phyloP scores from a whole-genome alignment of 805 yeast species.

The Pichia californica region DNA sequence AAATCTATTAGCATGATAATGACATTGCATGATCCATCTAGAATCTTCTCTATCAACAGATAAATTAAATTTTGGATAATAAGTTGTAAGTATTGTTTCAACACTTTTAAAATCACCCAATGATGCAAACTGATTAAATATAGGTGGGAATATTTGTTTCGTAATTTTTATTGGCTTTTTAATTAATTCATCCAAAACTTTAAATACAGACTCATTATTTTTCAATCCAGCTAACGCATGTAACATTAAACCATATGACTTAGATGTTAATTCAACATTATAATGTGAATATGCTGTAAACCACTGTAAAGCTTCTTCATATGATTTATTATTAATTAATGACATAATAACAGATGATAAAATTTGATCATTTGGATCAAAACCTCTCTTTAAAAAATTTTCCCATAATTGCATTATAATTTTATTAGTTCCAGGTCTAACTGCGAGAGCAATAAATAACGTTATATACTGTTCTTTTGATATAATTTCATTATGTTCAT shows the following conservation, averaged over 20 bases:
- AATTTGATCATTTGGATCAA: conserved; percentile 40
- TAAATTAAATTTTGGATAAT: conserved; percentile 22
- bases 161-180: conserved; percentile 9
- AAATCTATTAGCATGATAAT: conserved; percentile 20
- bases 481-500: conserved; percentile 49
- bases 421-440: conserved; percentile 42
- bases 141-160: conserved; percentile 14
- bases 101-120: conserved; percentile 24
- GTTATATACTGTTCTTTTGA: conserved; percentile 46
- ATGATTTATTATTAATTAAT: conserved; percentile 33
- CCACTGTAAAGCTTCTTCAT: conserved; percentile 31
- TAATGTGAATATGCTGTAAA: conserved; percentile 30
- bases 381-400: conserved; percentile 37
- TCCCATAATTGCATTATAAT: conserved; percentile 32
- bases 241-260: conserved; percentile 32
- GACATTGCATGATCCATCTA: conserved; percentile 22
- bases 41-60: conserved; percentile 14
- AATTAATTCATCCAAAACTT: conserved; percentile 26
- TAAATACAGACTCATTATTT: conserved; percentile 31
- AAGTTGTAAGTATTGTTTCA: conserved; percentile 16
- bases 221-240: conserved; percentile 30
- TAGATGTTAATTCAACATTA: conserved; percentile 23
- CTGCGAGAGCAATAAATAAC: conserved; percentile 56
- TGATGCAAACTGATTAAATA: conserved; percentile 16
- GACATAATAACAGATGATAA: conserved; percentile 40